phyloP scores from a whole-genome alignment of 2,329 filamentous ascomycete genomes.

The Colletotrichum sp. region DNA sequence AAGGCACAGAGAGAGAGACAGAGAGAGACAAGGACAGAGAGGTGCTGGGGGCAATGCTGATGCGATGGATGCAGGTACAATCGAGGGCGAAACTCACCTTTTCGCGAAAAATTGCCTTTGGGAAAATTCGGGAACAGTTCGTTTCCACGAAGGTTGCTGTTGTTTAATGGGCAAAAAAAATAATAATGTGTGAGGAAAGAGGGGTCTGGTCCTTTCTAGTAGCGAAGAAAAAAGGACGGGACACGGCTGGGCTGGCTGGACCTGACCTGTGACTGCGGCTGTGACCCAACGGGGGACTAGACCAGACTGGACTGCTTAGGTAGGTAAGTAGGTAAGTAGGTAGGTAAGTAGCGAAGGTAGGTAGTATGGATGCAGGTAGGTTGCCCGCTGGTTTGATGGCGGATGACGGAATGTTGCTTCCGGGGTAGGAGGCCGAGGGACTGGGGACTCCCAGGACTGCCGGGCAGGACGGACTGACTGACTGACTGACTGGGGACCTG shows the following conservation, averaged over 20 bases:
- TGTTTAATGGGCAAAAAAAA: constrained; percentile 8
- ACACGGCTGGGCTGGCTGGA: background rate
- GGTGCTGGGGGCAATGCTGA: background rate
- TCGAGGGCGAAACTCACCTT: constrained; percentile 14
- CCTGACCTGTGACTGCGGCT: background rate
- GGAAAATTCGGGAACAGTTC: background rate
- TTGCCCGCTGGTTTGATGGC: background rate
- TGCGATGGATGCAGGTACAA: background rate
- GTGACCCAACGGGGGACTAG: background rate
- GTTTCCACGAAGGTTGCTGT: constrained; percentile 11
- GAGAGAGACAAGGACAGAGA: background rate
- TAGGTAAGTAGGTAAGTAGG: background rate
- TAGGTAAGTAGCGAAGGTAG: background rate
- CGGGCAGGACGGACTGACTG: background rate
- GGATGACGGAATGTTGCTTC: background rate
- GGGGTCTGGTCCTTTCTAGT: constrained; percentile 12
- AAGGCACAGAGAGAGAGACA: background rate
- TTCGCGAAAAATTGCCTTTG: constrained; percentile 14
- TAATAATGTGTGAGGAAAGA: constrained; percentile 17
- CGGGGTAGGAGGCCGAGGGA: background rate
- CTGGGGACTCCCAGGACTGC: background rate
- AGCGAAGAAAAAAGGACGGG: background rate
- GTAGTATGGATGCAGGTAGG: background rate
- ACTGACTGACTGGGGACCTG: background rate
- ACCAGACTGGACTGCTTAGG: background rate